Conservation (phyloP, 495 filamentous ascomycete species). For the Cairneyella variabilis region DNA sequence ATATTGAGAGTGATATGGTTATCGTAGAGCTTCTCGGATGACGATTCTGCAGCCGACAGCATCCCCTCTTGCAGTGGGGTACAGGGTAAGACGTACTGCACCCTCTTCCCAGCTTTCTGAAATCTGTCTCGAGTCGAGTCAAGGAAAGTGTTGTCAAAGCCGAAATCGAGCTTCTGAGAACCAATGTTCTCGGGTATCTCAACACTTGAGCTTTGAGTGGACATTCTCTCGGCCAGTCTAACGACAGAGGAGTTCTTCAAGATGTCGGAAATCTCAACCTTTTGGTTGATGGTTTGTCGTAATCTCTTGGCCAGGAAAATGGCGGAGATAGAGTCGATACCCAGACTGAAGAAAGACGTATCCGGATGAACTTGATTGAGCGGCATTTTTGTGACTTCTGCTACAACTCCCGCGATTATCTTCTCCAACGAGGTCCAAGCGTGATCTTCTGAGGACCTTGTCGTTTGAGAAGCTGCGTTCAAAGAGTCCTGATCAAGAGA, state of each 20-base stretch:
- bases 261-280: slow-evolving; percentile 57
- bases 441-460: slow-evolving; percentile 24
- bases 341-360: slow-evolving; percentile 59
- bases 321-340: slow-evolving; percentile 78
- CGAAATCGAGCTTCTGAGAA: slow-evolving; percentile 6
- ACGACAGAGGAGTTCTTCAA: slow-evolving; percentile 57
- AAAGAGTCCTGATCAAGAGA: slow-evolving; percentile 19
- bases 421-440: slow-evolving; percentile 36
- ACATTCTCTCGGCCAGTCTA: slow-evolving; percentile 37
- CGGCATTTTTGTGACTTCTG: slow-evolving; percentile 42
- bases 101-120: slow-evolving; percentile 25
- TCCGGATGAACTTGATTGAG: slow-evolving; percentile 38
- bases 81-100: slow-evolving; percentile 64
- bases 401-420: slow-evolving; percentile 46
- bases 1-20: slow-evolving; percentile 52
- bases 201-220: neutral
- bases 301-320: slow-evolving; percentile 60
- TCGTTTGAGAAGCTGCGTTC: slow-evolving; percentile 12
- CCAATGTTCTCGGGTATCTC: too few species aligned
- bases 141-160: slow-evolving; percentile 36
- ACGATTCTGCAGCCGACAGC: slow-evolving; percentile 40
- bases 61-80: slow-evolving; percentile 81
- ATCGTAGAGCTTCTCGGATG: slow-evolving; percentile 39
- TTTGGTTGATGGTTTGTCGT: slow-evolving; percentile 32
- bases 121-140: slow-evolving; percentile 32